Evolutionary conservation across 108 stramenopile species (phyloP), one percentile per base, ranked within the genome.

Genomic region (Mayamaea pseudoterrestris): DNA sequence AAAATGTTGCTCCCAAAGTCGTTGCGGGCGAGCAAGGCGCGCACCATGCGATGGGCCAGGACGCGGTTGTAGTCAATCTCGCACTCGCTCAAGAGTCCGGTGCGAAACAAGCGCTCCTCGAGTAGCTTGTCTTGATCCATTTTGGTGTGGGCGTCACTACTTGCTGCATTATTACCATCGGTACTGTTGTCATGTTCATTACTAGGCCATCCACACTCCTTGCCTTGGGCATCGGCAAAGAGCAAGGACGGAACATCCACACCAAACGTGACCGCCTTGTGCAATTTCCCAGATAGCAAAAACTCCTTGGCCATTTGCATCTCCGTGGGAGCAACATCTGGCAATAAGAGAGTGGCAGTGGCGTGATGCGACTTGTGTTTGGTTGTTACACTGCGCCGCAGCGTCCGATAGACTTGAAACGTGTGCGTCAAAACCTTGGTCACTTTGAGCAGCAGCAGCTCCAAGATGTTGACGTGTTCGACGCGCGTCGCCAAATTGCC

Each of bases 21-120:
- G 18, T 44, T 49, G 45, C 72, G 63, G 2, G 83, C 68, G 17
- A 78, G 32, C 17, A 79, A 47, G 28, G 73, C 56, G 27, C 71
- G 67, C 6, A 76, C 53, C 35, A 90, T 50, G 27, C 80, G 76
- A 47, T 59, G 54, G n/a, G 71, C 65, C 51, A 90, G 35, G 0
- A 90, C 76, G 18, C 88, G 67, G 61, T 76, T 76, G 62, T 90
- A 90, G 60, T 90, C 88, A 35, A 85, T 35, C 62, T 90, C 76
- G 62, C 83, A 90, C 53, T 83, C 80, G 28, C 30, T 23, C 12
- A 85, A 47, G 25, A 89, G 55, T 13, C 47, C 41, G 12, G 69
- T 65, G 11, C 56, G 31, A 41, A 80, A 78, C 26, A 89, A 62
- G 30, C 87, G 71, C 51, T 76, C 44, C 39, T 81, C 77, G 49